A percentile compares a stretch with the other conserved stretches of the same genome.
These are phyloP conservation scores for Scenedesmus sp. DNA, from an alignment of 163 green algal genomes.

Conservation along the genomic window DNA sequence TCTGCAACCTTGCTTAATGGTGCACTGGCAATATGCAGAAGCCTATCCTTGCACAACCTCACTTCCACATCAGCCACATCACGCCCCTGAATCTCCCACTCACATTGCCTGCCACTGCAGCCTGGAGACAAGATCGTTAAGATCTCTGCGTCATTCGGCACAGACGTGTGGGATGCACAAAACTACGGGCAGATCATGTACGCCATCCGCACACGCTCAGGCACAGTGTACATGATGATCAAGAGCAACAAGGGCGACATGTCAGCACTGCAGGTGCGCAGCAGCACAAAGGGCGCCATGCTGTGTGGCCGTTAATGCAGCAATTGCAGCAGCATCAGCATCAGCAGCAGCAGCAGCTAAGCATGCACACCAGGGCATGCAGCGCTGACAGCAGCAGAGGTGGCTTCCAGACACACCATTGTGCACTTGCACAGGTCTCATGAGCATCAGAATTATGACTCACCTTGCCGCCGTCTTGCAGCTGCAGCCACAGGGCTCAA, in stretches of 20 bases:
- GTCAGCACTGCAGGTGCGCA: conserved; percentile 80
- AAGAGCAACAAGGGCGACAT: conserved; percentile 90
- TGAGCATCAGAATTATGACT: neutral
- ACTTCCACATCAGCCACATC: neutral
- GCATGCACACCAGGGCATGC: neutral
- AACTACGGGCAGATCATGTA: conserved; percentile 98
- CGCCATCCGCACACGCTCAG: conserved; percentile 95
- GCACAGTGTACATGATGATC: conserved; percentile 94
- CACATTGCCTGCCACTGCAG: conserved; percentile 51
- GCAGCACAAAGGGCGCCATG: neutral
- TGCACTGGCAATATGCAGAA: neutral
- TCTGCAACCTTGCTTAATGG: neutral
- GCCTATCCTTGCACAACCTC: neutral
- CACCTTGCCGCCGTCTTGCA: neutral
- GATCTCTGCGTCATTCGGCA: conserved; percentile 91
- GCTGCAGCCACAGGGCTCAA: neutral
- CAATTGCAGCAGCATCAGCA: neutral
- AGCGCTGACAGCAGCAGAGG: neutral
- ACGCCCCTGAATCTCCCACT: neutral
- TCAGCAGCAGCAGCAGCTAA: neutral
- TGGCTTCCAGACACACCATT: too few relatives aligned
- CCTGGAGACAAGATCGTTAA: conserved; percentile 95
- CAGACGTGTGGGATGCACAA: conserved; percentile 93
- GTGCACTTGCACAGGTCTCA: too few relatives aligned
- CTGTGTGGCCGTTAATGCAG: neutral